These are phyloP conservation scores for Syzygium oleosum DNA, from an alignment of 345 rosid genomes.

Conservation along the genomic window DNA sequence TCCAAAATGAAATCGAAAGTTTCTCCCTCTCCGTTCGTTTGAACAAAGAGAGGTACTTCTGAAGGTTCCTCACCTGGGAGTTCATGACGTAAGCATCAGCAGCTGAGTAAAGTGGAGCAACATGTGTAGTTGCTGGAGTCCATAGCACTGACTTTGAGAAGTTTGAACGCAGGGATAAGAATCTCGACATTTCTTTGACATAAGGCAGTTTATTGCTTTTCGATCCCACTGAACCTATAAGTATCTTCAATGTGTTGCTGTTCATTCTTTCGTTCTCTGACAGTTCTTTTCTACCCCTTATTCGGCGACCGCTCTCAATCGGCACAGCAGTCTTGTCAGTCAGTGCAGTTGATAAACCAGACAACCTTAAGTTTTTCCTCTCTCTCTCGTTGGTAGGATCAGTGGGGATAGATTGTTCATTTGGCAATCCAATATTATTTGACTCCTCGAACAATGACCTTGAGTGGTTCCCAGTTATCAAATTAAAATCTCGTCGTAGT, in stretches of 20 bases:
- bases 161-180: constrained; percentile 48
- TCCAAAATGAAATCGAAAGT: neutral
- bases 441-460: constrained; percentile 51
- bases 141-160: constrained; percentile 63
- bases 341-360: neutral
- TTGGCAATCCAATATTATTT: constrained; percentile 6
- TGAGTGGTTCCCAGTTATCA: constrained; percentile 38
- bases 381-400: constrained; percentile 1
- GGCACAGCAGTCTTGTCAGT: neutral
- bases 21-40: neutral
- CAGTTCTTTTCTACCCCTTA: constrained; percentile 9
- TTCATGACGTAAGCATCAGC: constrained; percentile 88
- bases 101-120: constrained; percentile 84
- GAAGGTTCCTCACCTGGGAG: constrained; percentile 53
- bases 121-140: constrained; percentile 78
- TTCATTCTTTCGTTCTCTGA: constrained; percentile 9
- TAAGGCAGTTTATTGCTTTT: constrained; percentile 87
- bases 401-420: constrained; percentile 5
- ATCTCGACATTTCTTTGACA: constrained; percentile 51
- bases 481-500: neutral
- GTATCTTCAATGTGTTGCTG: constrained; percentile 52
- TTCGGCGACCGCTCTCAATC: neutral
- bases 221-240: constrained; percentile 90
- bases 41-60: neutral
- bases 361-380: constrained; percentile 1